A percentile compares a stretch with the other conserved stretches of the same genome.
These are phyloP conservation scores for Penicillium griseofulvum DNA, from an alignment of 2,329 filamentous ascomycete genomes.

Conservation along the genomic window DNA sequence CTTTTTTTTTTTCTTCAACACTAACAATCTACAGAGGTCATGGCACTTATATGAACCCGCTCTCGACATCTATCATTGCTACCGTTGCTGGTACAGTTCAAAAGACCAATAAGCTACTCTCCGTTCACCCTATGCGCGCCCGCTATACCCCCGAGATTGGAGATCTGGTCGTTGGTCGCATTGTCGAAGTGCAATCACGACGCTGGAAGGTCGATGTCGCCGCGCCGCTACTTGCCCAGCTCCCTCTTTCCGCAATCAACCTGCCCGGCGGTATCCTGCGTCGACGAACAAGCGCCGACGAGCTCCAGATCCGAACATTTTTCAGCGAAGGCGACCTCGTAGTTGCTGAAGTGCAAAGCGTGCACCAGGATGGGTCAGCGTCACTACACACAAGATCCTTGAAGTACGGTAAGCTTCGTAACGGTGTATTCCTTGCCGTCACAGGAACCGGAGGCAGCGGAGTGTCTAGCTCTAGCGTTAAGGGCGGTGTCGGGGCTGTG, in stretches of 20 bases:
- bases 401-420: conserved; percentile 92
- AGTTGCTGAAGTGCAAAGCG: conserved; percentile 88
- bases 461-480: conserved; percentile 43
- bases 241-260: conserved; percentile 89
- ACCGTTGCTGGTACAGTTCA: conserved; percentile 87
- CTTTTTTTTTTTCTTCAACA: neutral
- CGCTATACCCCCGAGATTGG: conserved; percentile 95
- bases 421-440: conserved; percentile 84
- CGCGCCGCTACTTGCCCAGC: conserved; percentile 76
- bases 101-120: conserved; percentile 95
- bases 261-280: conserved; percentile 89
- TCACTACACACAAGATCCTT: conserved; percentile 84
- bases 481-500: conserved; percentile 30
- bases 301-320: conserved; percentile 95
- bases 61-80: conserved; percentile 69
- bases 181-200: conserved; percentile 88
- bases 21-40: conserved; percentile 64
- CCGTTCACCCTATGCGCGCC: conserved; percentile 82
- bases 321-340: conserved; percentile 93
- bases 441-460: conserved; percentile 71
- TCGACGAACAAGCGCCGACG: conserved; percentile 89
- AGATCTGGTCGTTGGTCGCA: conserved; percentile 88
- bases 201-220: conserved; percentile 95
- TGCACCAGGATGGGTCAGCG: conserved; percentile 82
- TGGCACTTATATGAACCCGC: conserved; percentile 73